Evolutionary conservation across 2,329 filamentous ascomycete species (phyloP).

Genomic region (Raffaelea albimanens): DNA sequence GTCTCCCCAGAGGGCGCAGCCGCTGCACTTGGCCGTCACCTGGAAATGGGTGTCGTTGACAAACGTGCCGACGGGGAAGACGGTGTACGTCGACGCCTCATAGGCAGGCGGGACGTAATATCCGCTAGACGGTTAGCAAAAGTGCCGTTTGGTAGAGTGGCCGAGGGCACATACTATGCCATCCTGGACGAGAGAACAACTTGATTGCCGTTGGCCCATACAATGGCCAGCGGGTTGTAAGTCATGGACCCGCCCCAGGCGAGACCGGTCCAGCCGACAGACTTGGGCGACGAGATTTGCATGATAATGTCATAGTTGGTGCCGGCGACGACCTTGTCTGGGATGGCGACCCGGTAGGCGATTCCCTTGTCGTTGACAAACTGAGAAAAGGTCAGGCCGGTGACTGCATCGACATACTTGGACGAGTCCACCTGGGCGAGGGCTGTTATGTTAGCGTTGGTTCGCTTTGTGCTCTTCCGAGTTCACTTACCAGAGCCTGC

Average conservation of each 20-base stretch:
- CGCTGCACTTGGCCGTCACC: slow-evolving; percentile 27
- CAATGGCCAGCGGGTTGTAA: slow-evolving; percentile 34
- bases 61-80: slow-evolving; percentile 26
- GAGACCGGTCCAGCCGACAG: slow-evolving; percentile 36
- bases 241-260: slow-evolving; percentile 41
- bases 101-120: slow-evolving; percentile 19
- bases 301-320: slow-evolving; percentile 22
- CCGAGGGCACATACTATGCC: slow-evolving; percentile 27
- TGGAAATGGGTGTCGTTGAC: slow-evolving; percentile 31
- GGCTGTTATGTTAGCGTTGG: slow-evolving; percentile 9
- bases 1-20: slow-evolving; percentile 33
- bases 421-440: slow-evolving; percentile 23
- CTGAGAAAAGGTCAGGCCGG: slow-evolving; percentile 33
- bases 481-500: slow-evolving; percentile 2
- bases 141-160: slow-evolving; percentile 21
- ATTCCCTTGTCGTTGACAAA: slow-evolving; percentile 28
- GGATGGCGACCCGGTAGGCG: slow-evolving; percentile 25
- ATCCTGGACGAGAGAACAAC: slow-evolving; percentile 32
- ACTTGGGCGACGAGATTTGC: slow-evolving; percentile 32
- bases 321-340: slow-evolving; percentile 18
- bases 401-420: slow-evolving; percentile 24
- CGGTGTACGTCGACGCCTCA: slow-evolving; percentile 19
- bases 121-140: no score
- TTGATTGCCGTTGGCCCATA: slow-evolving; percentile 31
- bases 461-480: slow-evolving; percentile 1